Base-by-base conservation (phyloP, 2,329 filamentous ascomycete genomes). In the Triangularia setosa region DNA sequence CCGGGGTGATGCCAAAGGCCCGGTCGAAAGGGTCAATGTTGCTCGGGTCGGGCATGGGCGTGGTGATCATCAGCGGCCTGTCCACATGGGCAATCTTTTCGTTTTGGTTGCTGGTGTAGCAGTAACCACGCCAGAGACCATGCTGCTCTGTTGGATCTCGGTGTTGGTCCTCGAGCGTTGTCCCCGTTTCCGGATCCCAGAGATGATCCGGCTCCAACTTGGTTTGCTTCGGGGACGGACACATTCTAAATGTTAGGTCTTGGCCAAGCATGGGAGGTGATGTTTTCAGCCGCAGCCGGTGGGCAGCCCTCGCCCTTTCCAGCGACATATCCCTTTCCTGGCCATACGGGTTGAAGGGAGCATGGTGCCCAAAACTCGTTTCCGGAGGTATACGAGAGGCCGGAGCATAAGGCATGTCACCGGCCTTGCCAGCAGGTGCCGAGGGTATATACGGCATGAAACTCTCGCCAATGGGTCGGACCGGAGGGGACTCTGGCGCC, bases 261-360 rank as follows among this genome's bases (percentile, higher is more conserved):
- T 82, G 79, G 63, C 94, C 94, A 11, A 97, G 85, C 93, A 98
- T 96, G 9, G 94, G 94, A 48, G 94, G 94, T 65, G 87, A 87
- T 35, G 66, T 60, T 21, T 69, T 73, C 14, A 69, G 66, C 23
- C 82, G 82, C 79, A 87, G 84, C 25, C 81, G 80, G 66, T 82
- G 78, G 44, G 86, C 69, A 57, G 74, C 66, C 25, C 70, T 69
- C 2, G 69, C 74, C 18, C 72, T 69, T 54, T 77, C 76, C 71
- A 83, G 80, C 23, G 80, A 80, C 68, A 83, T 77, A 64, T 83
- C 83, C 72, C 81, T 79, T 71, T 79, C 79, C 64, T 78, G 75
- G 65, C 80, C 77, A 61, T 73, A 76, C 21, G 73, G 73, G 5
- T 72, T 71, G 60, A 72, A 73, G 8, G 76, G 61, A 8, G 65